Evolutionary conservation across 331 rosid genomes (phyloP).

Genomic region (Quercus phellos): DNA sequence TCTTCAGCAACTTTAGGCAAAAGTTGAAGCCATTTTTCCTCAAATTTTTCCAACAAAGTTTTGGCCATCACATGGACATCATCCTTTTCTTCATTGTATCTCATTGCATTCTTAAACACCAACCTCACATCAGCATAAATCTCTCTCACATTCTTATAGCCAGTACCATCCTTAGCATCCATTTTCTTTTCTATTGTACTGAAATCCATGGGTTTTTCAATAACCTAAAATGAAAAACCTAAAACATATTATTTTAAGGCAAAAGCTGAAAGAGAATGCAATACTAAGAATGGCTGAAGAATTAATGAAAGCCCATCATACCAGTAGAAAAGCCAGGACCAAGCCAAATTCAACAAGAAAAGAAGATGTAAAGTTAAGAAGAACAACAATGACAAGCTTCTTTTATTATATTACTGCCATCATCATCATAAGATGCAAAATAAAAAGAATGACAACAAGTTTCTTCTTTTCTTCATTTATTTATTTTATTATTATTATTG

Average conservation of each 20-base stretch:
- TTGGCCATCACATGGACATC: slow-evolving; percentile 72
- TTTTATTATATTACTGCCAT: too few relatives aligned
- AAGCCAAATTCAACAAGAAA: neutral
- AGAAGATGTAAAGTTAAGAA: neutral
- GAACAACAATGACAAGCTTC: too few relatives aligned
- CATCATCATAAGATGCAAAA: too few relatives aligned
- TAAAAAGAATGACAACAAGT: neutral
- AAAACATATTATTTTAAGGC: slow-evolving; percentile 16
- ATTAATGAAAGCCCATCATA: neutral
- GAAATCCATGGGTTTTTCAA: slow-evolving; percentile 79
- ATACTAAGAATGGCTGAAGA: neutral
- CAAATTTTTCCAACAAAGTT: slow-evolving; percentile 58
- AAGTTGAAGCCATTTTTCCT: slow-evolving; percentile 68
- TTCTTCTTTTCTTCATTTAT: too few relatives aligned
- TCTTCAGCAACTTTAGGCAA: slow-evolving; percentile 70
- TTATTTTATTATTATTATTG: neutral
- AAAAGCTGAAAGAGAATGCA: neutral
- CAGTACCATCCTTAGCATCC: slow-evolving; percentile 58
- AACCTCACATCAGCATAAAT: slow-evolving; percentile 72
- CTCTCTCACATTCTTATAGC: slow-evolving; percentile 62
- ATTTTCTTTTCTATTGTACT: slow-evolving; percentile 54
- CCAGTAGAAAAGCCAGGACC: slow-evolving; percentile 9
- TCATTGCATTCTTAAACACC: slow-evolving; percentile 80
- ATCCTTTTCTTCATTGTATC: slow-evolving; percentile 55
- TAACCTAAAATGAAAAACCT: slow-evolving; percentile 31